phyloP scores from a whole-genome alignment of 2,329 filamentous ascomycete genomes.

The Phaeophleospora eucalypticola region DNA sequence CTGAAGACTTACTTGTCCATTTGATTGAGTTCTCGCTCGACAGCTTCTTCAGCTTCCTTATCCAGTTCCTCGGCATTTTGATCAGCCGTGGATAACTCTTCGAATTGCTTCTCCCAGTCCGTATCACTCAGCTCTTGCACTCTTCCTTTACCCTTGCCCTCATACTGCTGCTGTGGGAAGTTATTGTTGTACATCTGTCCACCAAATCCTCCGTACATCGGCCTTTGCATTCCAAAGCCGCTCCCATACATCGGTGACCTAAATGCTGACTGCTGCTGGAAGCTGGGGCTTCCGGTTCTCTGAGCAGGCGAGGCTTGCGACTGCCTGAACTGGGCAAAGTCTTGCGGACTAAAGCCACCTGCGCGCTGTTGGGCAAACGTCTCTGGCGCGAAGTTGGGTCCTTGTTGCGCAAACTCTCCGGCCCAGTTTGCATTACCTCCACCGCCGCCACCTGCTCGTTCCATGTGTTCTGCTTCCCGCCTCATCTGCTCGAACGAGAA shows the following conservation, averaged over 20 bases:
- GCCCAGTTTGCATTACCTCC: slow-evolving; percentile 28
- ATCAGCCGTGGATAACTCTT: slow-evolving; percentile 71
- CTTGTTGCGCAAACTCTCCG: slow-evolving; percentile 31
- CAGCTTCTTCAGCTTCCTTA: slow-evolving; percentile 64
- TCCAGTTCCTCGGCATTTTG: slow-evolving; percentile 51
- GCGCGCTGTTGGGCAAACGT: slow-evolving; percentile 23
- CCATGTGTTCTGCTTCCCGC: slow-evolving; percentile 54
- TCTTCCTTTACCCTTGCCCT: slow-evolving; percentile 77
- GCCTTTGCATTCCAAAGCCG: slow-evolving; percentile 47
- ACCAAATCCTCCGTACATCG: slow-evolving; percentile 25
- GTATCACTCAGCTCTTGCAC: slow-evolving; percentile 89
- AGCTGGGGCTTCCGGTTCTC: slow-evolving; percentile 57
- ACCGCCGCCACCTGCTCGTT: slow-evolving; percentile 23
- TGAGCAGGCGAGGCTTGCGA: slow-evolving; percentile 57
- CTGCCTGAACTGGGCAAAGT: slow-evolving; percentile 84
- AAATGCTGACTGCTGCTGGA: slow-evolving; percentile 40
- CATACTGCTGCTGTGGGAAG: slow-evolving; percentile 39
- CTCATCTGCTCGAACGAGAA: slow-evolving; percentile 66
- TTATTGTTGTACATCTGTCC: slow-evolving; percentile 42
- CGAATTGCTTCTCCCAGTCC: slow-evolving; percentile 96
- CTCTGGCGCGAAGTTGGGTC: slow-evolving; percentile 24
- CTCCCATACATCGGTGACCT: slow-evolving; percentile 57
- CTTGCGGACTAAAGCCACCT: slow-evolving; percentile 67
- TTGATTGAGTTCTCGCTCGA: slow-evolving; percentile 82
- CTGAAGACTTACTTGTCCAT: slow-evolving; percentile 71